phyloP scores from a whole-genome alignment of 1,284 basidiomycete genomes.

The Papiliotrema laurentii region DNA sequence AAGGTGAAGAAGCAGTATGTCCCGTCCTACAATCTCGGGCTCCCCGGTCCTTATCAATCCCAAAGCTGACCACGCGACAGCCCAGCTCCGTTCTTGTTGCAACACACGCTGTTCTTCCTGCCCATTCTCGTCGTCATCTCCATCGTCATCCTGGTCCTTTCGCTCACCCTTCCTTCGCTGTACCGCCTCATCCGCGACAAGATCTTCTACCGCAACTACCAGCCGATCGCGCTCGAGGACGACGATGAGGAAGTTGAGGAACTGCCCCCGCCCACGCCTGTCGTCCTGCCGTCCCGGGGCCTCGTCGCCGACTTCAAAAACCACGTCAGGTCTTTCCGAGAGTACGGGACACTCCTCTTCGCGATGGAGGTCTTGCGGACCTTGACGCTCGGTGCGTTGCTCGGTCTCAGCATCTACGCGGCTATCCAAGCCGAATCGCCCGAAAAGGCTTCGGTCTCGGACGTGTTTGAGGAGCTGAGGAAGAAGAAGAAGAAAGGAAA shows the following conservation, averaged over 20 bases:
- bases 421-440: slow-evolving; percentile 27
- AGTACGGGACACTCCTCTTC: slow-evolving; percentile 40
- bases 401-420: slow-evolving; percentile 44
- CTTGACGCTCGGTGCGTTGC: slow-evolving; percentile 32
- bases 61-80: too few species aligned
- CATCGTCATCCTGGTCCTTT: slow-evolving; percentile 25
- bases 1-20: slow-evolving; percentile 13
- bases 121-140: slow-evolving; percentile 38
- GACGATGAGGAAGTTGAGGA: slow-evolving; percentile 16
- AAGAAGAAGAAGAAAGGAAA: slow-evolving; percentile 39
- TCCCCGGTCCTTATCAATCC: too few species aligned
- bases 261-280: slow-evolving; percentile 13
- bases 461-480: slow-evolving; percentile 17
- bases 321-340: slow-evolving; percentile 34
- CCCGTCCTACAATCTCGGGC: not conserved
- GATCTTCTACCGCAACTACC: slow-evolving; percentile 14
- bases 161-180: slow-evolving; percentile 24
- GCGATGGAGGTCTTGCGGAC: slow-evolving; percentile 38
- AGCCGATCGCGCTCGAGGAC: slow-evolving; percentile 29
- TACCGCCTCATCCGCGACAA: slow-evolving; percentile 18
- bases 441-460: not conserved
- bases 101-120: slow-evolving; percentile 40
- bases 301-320: slow-evolving; percentile 37
- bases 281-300: slow-evolving; percentile 40
- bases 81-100: slow-evolving; percentile 30